phyloP scores from a whole-genome alignment of 768 basidiomycete species.

The Cantharellus cinnabarinus region DNA sequence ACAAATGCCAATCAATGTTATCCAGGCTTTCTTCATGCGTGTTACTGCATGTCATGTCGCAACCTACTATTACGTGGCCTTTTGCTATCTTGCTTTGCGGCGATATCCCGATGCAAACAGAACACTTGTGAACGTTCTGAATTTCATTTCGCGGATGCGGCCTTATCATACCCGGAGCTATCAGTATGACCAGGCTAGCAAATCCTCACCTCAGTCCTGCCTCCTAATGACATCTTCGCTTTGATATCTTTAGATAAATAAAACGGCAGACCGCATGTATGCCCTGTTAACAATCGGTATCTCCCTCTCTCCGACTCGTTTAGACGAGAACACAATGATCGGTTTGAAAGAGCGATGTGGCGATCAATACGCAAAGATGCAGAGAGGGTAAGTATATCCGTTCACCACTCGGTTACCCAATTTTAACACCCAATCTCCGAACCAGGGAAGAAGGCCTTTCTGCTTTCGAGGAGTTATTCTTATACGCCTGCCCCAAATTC shows the following conservation, averaged over 20 bases:
- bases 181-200: slow-evolving; percentile 73
- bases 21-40: slow-evolving; percentile 64
- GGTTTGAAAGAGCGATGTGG: slow-evolving; percentile 82
- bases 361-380: slow-evolving; percentile 78
- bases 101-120: slow-evolving; percentile 92
- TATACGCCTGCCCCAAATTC: slow-evolving; percentile 91
- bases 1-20: neutral
- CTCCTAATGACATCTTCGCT: neutral
- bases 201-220: slow-evolving; percentile 4
- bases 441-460: slow-evolving; percentile 36
- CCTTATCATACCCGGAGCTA: slow-evolving; percentile 94
- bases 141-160: slow-evolving; percentile 90
- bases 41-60: slow-evolving; percentile 95
- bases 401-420: slow-evolving; percentile 6
- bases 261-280: slow-evolving; percentile 96
- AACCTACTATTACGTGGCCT: slow-evolving; percentile 87
- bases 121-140: slow-evolving; percentile 76
- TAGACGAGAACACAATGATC: slow-evolving; percentile 89
- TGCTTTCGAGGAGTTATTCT: slow-evolving; percentile 82
- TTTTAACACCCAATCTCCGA: neutral
- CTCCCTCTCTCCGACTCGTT: slow-evolving; percentile 72
- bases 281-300: slow-evolving; percentile 88
- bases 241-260: slow-evolving; percentile 49
- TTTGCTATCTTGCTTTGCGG: slow-evolving; percentile 89
- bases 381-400: slow-evolving; percentile 41